phyloP scores from a whole-genome alignment of 345 rosid genomes.

The Murraya koenigii region DNA sequence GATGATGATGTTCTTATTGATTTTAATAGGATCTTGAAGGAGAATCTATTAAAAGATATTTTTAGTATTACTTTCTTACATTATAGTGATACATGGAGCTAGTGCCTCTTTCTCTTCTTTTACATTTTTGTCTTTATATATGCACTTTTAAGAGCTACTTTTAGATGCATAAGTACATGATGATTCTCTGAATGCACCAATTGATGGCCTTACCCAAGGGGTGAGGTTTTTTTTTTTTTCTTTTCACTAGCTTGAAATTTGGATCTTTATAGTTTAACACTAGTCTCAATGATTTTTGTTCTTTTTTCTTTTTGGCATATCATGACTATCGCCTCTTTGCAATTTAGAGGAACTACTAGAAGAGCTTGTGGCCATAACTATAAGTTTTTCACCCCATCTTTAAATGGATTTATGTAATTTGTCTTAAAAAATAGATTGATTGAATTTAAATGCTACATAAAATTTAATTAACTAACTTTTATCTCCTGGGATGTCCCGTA shows the following conservation, averaged over 20 bases:
- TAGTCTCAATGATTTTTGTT: conserved; percentile 1
- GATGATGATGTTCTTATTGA: too few species aligned
- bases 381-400: conserved; percentile 40
- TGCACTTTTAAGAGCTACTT: conserved; percentile 20
- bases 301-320: not conserved
- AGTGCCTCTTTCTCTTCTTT: not conserved
- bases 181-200: conserved; percentile 90
- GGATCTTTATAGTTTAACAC: not conserved
- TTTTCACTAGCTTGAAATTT: not conserved
- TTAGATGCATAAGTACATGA: conserved; percentile 75
- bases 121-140: not conserved
- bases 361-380: conserved; percentile 87
- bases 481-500: not conserved
- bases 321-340: conserved; percentile 61
- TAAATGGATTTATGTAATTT: not conserved
- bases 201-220: conserved; percentile 99
- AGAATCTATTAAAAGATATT: conserved; percentile 11
- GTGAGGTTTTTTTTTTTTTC: conserved; percentile 52
- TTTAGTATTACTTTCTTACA: not conserved
- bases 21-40: not conserved
- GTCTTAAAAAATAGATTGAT: not conserved
- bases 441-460: not conserved
- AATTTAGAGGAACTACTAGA: conserved; percentile 87
- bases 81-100: not conserved
- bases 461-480: not conserved